Base-by-base conservation (phyloP, 2,329 filamentous ascomycete species). In the Parastagonospora avenae region DNA sequence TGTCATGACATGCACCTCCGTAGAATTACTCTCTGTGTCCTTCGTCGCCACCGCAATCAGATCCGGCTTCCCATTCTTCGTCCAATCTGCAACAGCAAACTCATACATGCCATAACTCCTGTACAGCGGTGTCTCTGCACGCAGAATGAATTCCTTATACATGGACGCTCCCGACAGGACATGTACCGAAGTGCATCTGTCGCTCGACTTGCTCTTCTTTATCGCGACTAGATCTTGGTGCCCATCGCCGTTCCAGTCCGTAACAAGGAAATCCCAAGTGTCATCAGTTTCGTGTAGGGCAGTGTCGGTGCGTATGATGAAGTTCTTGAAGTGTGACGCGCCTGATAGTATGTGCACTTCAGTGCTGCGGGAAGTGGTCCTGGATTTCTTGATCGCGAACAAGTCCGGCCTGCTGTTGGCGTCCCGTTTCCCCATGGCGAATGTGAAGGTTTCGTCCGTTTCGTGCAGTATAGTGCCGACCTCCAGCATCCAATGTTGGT, bases 371-470 rank as follows among this genome's bases (percentile, higher is more conserved):
- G 48, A 46, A 11, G 32, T 30, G 14, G 50, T 48, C 10, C 41
- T 40, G 15, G 50, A 52, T 30, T 48, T 48, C 31, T 52, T 48
- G 50, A 52, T 52, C 12, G 50, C 50, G 15, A 44, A 48, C 15
- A 52, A 32, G 40, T 52, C 50, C 32, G 50, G 44, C 31, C 29
- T 48, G 15, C 37, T 12, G 50, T 39, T 40, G n/a, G 19, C 44
- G 40, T 24, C 24, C 33, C 44, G 40, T 44, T 24, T 44, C 27
- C 44, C 50, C 50, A 52, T 48, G 27, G 33, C 50, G 29, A 52
- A 52, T 19, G 40, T 33, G 33, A 39, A 52, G 4, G 39, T 52
- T 8, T 43, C 33, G 32, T 48, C 50, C 8, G 50, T 52, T 44
- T 52, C 44, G 43, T 52, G 27, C 6, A 52, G 50, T 16, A 11